These are phyloP conservation scores for Letharia lupina DNA, from an alignment of 495 filamentous ascomycete genomes.

Conservation along the genomic window DNA sequence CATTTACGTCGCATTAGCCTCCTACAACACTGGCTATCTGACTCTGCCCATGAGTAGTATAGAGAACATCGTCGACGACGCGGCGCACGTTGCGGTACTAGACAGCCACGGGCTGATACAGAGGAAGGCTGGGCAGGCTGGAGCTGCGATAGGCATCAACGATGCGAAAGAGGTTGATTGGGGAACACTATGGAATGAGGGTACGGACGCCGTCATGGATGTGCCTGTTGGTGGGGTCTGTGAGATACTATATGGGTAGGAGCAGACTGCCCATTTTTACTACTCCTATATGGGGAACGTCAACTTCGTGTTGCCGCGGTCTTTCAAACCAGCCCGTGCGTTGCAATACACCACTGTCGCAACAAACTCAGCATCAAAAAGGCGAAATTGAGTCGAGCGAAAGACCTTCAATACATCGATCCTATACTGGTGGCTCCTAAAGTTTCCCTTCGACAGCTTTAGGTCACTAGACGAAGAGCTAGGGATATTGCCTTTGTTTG, in stretches of 20 bases:
- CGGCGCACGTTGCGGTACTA: conserved; percentile 74
- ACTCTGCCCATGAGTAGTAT: conserved; percentile 72
- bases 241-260: conserved; percentile 57
- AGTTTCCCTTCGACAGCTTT: background rate
- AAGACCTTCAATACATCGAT: background rate
- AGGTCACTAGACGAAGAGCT: background rate
- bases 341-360: background rate
- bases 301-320: background rate
- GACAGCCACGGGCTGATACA: conserved; percentile 58
- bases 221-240: conserved; percentile 94
- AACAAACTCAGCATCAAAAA: background rate
- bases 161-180: conserved; percentile 49
- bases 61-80: conserved; percentile 89
- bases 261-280: background rate
- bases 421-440: background rate
- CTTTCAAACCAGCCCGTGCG: background rate
- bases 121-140: conserved; percentile 32
- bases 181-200: conserved; percentile 75
- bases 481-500: background rate
- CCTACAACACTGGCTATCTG: conserved; percentile 81
- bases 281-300: background rate
- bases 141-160: conserved; percentile 9
- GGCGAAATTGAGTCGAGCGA: background rate
- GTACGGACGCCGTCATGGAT: conserved; percentile 97
- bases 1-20: conserved; percentile 87